phyloP scores from a whole-genome alignment of 306 rosid species.

The Rosa multiflora region DNA sequence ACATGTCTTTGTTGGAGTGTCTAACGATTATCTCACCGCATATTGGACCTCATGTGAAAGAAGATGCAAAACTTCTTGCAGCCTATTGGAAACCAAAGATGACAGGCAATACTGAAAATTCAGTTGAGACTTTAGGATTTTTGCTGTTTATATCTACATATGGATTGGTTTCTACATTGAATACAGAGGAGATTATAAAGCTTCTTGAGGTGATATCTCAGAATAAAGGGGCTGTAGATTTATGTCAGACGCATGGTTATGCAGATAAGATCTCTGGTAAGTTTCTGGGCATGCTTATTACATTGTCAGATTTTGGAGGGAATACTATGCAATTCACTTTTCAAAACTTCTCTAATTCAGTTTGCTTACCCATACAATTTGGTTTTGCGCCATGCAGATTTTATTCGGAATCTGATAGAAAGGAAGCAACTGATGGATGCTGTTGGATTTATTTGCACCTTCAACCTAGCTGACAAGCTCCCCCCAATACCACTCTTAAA shows the following conservation, averaged over 20 bases:
- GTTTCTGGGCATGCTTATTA: too few species aligned
- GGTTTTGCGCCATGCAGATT: slow-evolving; percentile 23
- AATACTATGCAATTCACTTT: too few species aligned
- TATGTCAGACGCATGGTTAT: slow-evolving; percentile 38
- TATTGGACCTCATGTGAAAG: slow-evolving; percentile 35
- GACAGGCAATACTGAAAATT: slow-evolving; percentile 22
- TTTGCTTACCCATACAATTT: too few species aligned
- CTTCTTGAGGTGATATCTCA: slow-evolving; percentile 30
- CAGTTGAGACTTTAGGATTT: slow-evolving; percentile 34
- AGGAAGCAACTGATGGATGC: slow-evolving; percentile 43
- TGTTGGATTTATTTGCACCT: slow-evolving; percentile 51
- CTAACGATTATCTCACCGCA: slow-evolving; percentile 38
- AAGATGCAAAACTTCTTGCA: slow-evolving; percentile 48
- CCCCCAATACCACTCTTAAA: slow-evolving; percentile 36
- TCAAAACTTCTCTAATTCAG: too few species aligned
- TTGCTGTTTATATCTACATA: slow-evolving; percentile 15
- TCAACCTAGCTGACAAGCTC: slow-evolving; percentile 38
- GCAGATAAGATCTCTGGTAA: slow-evolving; percentile 17
- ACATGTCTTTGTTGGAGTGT: slow-evolving; percentile 18
- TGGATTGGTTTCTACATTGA: slow-evolving; percentile 36
- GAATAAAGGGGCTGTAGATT: slow-evolving; percentile 28
- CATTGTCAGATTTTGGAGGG: too few species aligned
- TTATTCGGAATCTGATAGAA: slow-evolving; percentile 38
- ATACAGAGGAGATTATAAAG: slow-evolving; percentile 40
- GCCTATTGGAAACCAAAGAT: slow-evolving; percentile 34